Evolutionary conservation across 108 stramenopile genomes (phyloP), one percentile per base, ranked within the genome.

Genomic region (Nitzschia palea): DNA sequence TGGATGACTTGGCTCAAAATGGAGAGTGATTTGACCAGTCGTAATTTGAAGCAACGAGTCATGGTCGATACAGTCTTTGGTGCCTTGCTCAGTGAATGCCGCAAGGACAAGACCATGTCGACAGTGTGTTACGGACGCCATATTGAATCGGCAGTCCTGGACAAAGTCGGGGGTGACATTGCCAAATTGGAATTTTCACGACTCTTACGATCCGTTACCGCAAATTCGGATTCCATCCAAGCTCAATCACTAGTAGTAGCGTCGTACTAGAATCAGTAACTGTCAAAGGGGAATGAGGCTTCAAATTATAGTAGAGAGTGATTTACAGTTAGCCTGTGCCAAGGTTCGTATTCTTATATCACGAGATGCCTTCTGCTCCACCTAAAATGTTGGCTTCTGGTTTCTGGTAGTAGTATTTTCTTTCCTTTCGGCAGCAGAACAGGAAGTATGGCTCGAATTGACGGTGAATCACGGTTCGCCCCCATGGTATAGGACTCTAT

Each of bases 11-110:
- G 78, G 72, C 40, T 61, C 33, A n/a, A 55, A 26, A 40, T 33
- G 14, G 68, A 72, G 32, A 22, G 22, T 25, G 62, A 61, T 17
- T 33, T 50, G 1, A 42, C 35, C 0, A 29, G 48, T n/a, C 26
- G 31, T 4, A 56, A 59, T 23, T 31, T 70, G 70, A 25, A 33
- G 22, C 15, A 74, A n/a, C 30, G 6, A 12, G 45, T 59, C 2
- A 32, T 65, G 18, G 37, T 29, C 4, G 29, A 37, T 5, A 79
- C 78, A 0, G 57, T 70, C n/a, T 79, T 79, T 73, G 78, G 78
- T 5, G 28, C 44, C 17, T 29, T 79, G 45, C 32, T 73, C 31
- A 15, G 45, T 17, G 78, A 79, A 37, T 72, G 66, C 44, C 69
- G 69, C 37, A 60, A 61, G 50, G 73, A 74, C 29, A 23, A 47